Base-by-base conservation (phyloP, 129 eudicot genomes). In the Chrysanthemum lavandulifolium region DNA sequence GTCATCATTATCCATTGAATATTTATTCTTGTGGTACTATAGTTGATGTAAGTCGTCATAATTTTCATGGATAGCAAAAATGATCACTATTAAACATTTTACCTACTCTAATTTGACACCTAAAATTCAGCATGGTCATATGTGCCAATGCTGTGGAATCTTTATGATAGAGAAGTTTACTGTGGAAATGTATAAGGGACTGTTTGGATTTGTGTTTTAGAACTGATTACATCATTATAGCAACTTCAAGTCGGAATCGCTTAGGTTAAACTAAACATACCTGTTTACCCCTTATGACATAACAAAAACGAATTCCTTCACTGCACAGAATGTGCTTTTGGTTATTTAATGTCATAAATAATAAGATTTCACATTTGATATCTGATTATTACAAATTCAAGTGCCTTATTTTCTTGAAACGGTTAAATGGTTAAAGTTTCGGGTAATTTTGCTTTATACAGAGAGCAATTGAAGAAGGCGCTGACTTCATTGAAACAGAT, bases 401-500 rank as follows among this genome's bases (percentile, higher is more conserved):
- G 47, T 40, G 47, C 47, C 47, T 40, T 40, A 40, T 7, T 40
- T 40, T 40, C 47, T 40, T 5, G 43, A 36, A 40, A 40, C 10
- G 47, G 47, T 40, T 7, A 40, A 40, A 40, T 40, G 47, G 36
- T 31, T 8, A 7, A 52, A 65, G 49, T 69, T 52, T 27, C 11
- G 11, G 11, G 11, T 47, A 63, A 18, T 60, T 56, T 33, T 40
- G 31, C n/a, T 61, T 70, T 33, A 47, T 76, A 75, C 89, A 92
- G 98, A 87, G 85, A 77, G 96, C 98, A 59, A 93, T 93, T 73
- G 87, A 93, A 79, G 98, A 93, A 78, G 98, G 98, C 58, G 76
- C 98, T 43, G 98, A 93, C 81, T 93, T 93, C 81, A 93, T 93
- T 76, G 98, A 93, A 82, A 74, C 96, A 12, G 92, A 93, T 83